phyloP scores from a whole-genome alignment of 169 alveolate genomes.

The Cryptosporidium baileyi region DNA sequence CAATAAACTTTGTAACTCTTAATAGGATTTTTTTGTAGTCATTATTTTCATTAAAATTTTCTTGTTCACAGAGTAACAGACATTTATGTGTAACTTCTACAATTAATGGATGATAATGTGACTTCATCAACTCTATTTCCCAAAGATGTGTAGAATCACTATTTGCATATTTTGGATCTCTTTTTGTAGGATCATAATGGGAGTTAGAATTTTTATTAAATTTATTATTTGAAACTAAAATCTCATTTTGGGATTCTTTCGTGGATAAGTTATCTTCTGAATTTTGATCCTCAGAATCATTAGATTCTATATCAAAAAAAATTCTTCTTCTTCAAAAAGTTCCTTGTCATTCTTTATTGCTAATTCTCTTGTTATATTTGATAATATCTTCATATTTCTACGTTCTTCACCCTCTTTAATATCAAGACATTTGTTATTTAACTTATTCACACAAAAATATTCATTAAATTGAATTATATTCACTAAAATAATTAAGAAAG shows the following conservation, averaged over 20 bases:
- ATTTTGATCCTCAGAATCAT: too few relatives aligned
- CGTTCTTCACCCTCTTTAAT: neutral
- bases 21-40: neutral
- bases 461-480: slow-evolving; percentile 7
- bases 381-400: neutral
- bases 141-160: slow-evolving; percentile 24
- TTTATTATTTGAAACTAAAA: neutral
- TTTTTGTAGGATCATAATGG: slow-evolving; percentile 7
- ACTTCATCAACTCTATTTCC: slow-evolving; percentile 49
- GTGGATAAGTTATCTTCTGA: neutral
- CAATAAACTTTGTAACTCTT: neutral
- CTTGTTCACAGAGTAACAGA: slow-evolving; percentile 4
- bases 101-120: slow-evolving; percentile 45
- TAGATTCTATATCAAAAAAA: too few relatives aligned
- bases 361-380: neutral
- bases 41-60: neutral
- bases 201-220: neutral
- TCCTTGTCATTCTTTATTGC: slow-evolving; percentile 30
- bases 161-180: slow-evolving; percentile 56
- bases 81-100: slow-evolving; percentile 40
- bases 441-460: neutral
- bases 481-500: slow-evolving; percentile 30
- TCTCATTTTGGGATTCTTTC: neutral
- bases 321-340: neutral
- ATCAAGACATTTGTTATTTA: too few relatives aligned